These are phyloP conservation scores for Aspergillus affinis DNA, from an alignment of 495 filamentous ascomycete species.

Conservation along the genomic window DNA sequence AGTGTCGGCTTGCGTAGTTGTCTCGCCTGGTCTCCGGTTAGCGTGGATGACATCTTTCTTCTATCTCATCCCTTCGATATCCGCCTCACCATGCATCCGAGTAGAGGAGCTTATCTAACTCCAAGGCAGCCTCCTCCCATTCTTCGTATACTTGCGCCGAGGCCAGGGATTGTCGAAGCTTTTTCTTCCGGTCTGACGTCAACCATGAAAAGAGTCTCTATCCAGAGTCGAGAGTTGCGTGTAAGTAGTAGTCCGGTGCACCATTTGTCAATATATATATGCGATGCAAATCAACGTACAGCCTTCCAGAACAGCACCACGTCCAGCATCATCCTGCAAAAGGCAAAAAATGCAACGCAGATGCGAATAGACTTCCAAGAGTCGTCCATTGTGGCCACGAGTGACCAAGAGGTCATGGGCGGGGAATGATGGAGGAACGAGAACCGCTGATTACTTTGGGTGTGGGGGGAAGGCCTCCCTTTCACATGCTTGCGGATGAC, in stretches of 20 bases:
- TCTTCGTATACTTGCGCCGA: slow-evolving; percentile 72
- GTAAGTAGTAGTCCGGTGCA: background rate
- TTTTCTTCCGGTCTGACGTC: slow-evolving; percentile 35
- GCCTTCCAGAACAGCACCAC: slow-evolving; percentile 64
- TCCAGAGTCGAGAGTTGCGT: background rate
- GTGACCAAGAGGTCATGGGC: background rate
- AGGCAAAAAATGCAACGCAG: slow-evolving; percentile 41
- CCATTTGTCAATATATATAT: background rate
- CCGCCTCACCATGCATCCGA: slow-evolving; percentile 77
- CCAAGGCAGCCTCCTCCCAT: slow-evolving; percentile 78
- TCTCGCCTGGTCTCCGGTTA: slow-evolving; percentile 58
- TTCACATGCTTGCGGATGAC: slow-evolving; percentile 39
- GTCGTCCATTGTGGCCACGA: slow-evolving; percentile 8
- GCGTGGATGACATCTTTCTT: background rate
- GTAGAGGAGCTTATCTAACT: slow-evolving; percentile 73
- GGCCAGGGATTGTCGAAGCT: slow-evolving; percentile 44
- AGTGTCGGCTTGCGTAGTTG: slow-evolving; percentile 75
- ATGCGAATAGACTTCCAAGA: slow-evolving; percentile 21
- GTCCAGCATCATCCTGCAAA: slow-evolving; percentile 58
- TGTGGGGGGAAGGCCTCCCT: slow-evolving; percentile 7
- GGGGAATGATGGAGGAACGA: slow-evolving; percentile 11
- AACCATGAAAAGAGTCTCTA: slow-evolving; percentile 43
- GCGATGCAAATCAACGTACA: slow-evolving; percentile 39
- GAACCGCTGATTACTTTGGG: background rate
- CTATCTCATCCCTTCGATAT: background rate